Evolutionary conservation across 2,329 filamentous ascomycete genomes (phyloP), one percentile per base, ranked within the genome.

Genomic region (Fusarium subglutinans): DNA sequence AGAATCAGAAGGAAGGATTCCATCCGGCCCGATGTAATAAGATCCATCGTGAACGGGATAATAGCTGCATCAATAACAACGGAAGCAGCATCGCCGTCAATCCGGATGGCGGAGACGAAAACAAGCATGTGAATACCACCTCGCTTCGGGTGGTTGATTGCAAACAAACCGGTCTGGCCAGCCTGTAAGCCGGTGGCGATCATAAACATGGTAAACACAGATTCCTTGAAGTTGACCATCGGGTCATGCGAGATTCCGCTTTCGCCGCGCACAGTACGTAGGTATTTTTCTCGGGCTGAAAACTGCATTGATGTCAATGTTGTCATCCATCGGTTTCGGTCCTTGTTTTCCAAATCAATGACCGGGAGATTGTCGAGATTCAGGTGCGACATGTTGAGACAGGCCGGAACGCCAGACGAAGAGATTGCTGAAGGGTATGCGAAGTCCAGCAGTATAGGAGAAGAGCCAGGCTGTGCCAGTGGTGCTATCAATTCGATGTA

Each of bases 201-300:
- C 83, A 84, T 85, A 72, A 86, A 85, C 76, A 88, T 83, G 40
- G 83, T 83, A 65, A 85, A 85, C 17, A 88, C 60, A 0, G 85
- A 84, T 66, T 87, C 84, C 69, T 88, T 88, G 77, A 88, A 85
- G 73, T 86, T 84, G 57, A 86, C 75, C 0, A 85, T 82, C 8
- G 78, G 63, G 7, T 84, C 80, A 2, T 77, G 45, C 10, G 79
- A 67, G 22, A 82, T 73, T n/a, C 72, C 70, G 26, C 65, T 72
- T 3, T 67, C 66, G 22, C 77, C 65, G 8, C 73, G 62, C 5
- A 73, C 64, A 2, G 82, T 77, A 8, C 85, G 83, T 3, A 84
- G 60, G 6, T 57, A 62, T 61, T 81, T 83, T 72, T 88, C 86
- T 20, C 83, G 81, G 4, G 77, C 45, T 5, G 85, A 86, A 76